phyloP scores from a whole-genome alignment of 116 monocot genomes.

The Cymodocea nodosa region DNA sequence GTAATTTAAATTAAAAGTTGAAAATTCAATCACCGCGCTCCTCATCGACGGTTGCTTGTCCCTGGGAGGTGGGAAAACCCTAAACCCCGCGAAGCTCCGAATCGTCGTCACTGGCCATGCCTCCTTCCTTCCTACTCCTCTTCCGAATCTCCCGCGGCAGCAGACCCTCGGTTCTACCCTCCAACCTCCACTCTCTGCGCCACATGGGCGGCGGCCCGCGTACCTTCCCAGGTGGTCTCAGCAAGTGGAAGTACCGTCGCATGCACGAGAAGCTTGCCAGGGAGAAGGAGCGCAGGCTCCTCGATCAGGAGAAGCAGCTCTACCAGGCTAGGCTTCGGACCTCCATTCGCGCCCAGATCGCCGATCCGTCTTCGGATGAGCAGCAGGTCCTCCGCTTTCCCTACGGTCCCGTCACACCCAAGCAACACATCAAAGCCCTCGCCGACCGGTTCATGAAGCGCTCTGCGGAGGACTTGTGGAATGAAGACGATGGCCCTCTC shows the following conservation, averaged over 20 bases:
- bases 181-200: slow-evolving; percentile 18
- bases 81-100: too few species aligned
- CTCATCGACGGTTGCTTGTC: too few species aligned
- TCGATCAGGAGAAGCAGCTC: slow-evolving; percentile 77
- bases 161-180: slow-evolving; percentile 14
- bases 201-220: slow-evolving; percentile 91
- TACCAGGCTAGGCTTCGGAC: slow-evolving; percentile 80
- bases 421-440: slow-evolving; percentile 64
- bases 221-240: slow-evolving; percentile 87
- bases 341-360: slow-evolving; percentile 42
- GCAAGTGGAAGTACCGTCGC: slow-evolving; percentile 97
- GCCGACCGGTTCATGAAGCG: slow-evolving; percentile 84
- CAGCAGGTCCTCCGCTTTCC: not conserved
- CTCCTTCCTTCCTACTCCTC: slow-evolving; percentile 3
- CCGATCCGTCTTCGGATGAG: not conserved
- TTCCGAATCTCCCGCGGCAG: not conserved
- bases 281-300: slow-evolving; percentile 65
- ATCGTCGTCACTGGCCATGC: not conserved
- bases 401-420: slow-evolving; percentile 32
- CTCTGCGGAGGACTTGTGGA: slow-evolving; percentile 96
- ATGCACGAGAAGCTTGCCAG: slow-evolving; percentile 97
- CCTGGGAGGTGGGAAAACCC: not conserved
- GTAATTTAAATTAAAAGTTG: too few species aligned
- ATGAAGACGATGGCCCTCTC: slow-evolving; percentile 72
- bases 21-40: too few species aligned